phyloP scores from a whole-genome alignment of 2,329 filamentous ascomycete genomes.

The Alternaria rosae region DNA sequence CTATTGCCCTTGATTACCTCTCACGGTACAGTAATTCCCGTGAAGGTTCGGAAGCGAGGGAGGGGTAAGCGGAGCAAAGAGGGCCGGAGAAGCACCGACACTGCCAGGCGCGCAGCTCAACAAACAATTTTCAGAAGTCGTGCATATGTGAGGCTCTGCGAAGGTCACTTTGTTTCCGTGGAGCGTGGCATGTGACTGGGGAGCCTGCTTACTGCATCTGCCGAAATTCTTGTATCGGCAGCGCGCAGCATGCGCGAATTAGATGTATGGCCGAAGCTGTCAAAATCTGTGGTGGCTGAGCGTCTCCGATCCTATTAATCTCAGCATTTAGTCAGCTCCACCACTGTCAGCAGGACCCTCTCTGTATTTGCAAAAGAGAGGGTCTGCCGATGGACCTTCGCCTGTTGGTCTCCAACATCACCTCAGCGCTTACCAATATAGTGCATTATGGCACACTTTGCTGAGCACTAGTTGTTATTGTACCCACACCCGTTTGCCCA shows the following conservation, averaged over 20 bases:
- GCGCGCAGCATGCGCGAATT: slow-evolving; percentile 9
- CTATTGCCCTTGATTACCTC: slow-evolving; percentile 8
- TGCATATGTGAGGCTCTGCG: slow-evolving; percentile 17
- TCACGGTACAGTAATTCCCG: slow-evolving; percentile 10
- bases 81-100: slow-evolving; percentile 15
- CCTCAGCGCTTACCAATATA: slow-evolving; percentile 12
- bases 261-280: slow-evolving; percentile 2
- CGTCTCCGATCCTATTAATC: slow-evolving; percentile 7
- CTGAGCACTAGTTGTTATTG: slow-evolving; percentile 16
- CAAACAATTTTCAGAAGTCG: slow-evolving; percentile 13
- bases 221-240: slow-evolving; percentile 15
- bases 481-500: slow-evolving; percentile 25
- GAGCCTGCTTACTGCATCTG: slow-evolving; percentile 4
- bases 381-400: slow-evolving; percentile 16
- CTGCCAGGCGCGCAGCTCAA: slow-evolving; percentile 18
- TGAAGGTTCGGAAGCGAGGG: slow-evolving; percentile 12
- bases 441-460: slow-evolving; percentile 19
- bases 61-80: slow-evolving; percentile 19
- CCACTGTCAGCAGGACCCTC: slow-evolving; percentile 6
- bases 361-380: slow-evolving; percentile 7
- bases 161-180: slow-evolving; percentile 1
- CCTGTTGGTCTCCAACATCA: slow-evolving; percentile 18
- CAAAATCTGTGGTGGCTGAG: slow-evolving; percentile 8
- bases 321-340: slow-evolving; percentile 8
- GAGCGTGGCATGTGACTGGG: slow-evolving; percentile 11